Base-by-base conservation (phyloP, 1,139 yeast genomes). In the Magnusiomyces tetraspermus region DNA sequence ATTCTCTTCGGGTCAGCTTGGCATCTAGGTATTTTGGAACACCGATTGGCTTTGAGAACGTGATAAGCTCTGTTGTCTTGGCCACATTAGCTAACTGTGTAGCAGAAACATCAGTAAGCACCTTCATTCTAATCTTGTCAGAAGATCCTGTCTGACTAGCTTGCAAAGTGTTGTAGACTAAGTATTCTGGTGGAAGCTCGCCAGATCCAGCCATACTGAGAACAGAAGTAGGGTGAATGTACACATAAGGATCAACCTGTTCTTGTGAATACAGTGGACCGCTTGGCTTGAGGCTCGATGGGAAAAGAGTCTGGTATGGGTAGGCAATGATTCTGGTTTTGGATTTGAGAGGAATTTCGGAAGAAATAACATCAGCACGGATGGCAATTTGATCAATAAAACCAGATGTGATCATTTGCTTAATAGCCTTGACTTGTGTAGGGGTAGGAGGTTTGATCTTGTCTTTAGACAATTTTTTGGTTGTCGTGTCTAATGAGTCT, bases 401-500 rank as follows among this genome's bases (percentile, higher is more conserved):
- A 0, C 98, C 98, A 0, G 97, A 83, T 2, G 96, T 80, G 10
- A 92, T 74, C 82, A 94, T 90, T 67, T 94, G 98, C 63, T 89
- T 90, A 59, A 94, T 71, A 1, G 95, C 85, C 52, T 80, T 77
- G 11, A 88, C 66, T 70, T 94, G 98, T 17, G 70, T 67, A 49
- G 78, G 76, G 10, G 76, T 68, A 0, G 98, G 98, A 10, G 87
- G 80, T 0, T 76, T 78, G 30, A 88, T 71, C 62, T 81, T 83
- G n/a, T 55, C 57, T 4, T 26, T 24, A 58, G 79, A 60, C 8
- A 81, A 79, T 23, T 73, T 67, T n/a, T 72, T 75, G 6, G 71
- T 68, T 1, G 65, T 60, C 1, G 75, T 70, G 2, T 73, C 69
- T 0, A 75, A 73, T 0, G 87, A 85, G 55, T 61, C 61, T 76